A percentile compares a stretch with the other conserved stretches of the same genome.
These are phyloP conservation scores for Dactylorhiza incarnata DNA, from an alignment of 106 monocot genomes.

Conservation along the genomic window DNA sequence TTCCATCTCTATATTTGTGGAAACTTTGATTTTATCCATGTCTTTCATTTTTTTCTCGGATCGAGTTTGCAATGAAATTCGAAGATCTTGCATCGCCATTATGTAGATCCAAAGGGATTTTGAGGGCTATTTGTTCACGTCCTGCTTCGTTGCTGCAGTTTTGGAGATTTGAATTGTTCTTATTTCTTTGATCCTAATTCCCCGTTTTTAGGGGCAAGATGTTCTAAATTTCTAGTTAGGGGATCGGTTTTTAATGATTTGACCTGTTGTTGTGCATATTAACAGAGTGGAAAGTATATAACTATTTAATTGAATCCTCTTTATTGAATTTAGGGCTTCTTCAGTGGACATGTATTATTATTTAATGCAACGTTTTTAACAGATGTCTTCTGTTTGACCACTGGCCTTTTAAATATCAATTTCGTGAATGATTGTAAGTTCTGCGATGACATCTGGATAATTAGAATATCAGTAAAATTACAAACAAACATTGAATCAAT, in stretches of 20 bases:
- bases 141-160: too few relatives aligned
- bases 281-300: neutral
- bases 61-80: neutral
- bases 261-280: neutral
- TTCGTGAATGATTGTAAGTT: too few relatives aligned
- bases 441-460: too few relatives aligned
- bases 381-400: too few relatives aligned
- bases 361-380: too few relatives aligned
- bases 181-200: neutral
- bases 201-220: neutral
- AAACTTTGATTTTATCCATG: neutral
- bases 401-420: too few relatives aligned
- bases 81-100: neutral
- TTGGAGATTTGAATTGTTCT: too few relatives aligned
- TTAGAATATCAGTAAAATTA: too few relatives aligned
- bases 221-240: neutral
- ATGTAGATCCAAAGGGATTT: neutral
- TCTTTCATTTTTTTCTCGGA: neutral
- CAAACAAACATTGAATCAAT: too few relatives aligned
- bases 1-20: neutral
- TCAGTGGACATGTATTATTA: too few relatives aligned
- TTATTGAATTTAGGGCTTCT: neutral
- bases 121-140: neutral
- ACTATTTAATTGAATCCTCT: neutral
- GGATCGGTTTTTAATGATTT: neutral